Base-by-base conservation (phyloP, 805 yeast genomes). In the Spathaspora hagerdaliae region DNA sequence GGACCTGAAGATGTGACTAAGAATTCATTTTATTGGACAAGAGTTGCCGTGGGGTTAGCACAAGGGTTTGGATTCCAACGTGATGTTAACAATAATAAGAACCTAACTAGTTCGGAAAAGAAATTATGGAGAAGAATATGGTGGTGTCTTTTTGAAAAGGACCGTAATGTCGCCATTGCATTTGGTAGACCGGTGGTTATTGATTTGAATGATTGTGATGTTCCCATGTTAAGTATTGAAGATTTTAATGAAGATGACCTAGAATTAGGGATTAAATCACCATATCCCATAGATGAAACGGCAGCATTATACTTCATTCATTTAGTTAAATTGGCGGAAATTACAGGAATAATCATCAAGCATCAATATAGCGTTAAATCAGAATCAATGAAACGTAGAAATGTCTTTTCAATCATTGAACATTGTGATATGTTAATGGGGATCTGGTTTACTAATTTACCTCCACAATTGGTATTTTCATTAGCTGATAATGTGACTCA, bases 61-160 rank as follows among this genome's bases (percentile, higher is more conserved):
- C 90, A 85, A 58, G 85, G 87, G 10, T 75, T 81, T 56, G 96
- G 96, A 1, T 69, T 87, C 52, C 94, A 87, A 60, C 71, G 87
- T 51, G 78, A 73, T 49, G 73, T 78, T 36, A 64, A 69, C 15
- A 61, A 58, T 27, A 63, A 76, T 40, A 61, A 75, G 27, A 60
- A 59, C 13, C 58, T 71, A 15, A 73, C 77, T 40, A 55, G 64
- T 26, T 45, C 61, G 41, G 67, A 71, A 38, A 67, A 66, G 53
- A 77, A 77, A 48, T 58, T 81, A 35, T 81, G 84, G 75, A 75
- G 83, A 52, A 69, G 90, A 37, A 71, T 85, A 11, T 87, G 90
- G 88, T 87, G 95, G 95, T 71, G 81, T 50, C 64, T 87, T 15
- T 83, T 82, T 59, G 78, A 80, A 47, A 81, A 87, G 53, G 96